phyloP scores from a whole-genome alignment of 2,329 filamentous ascomycete genomes.

The Clonostachys rosea region DNA sequence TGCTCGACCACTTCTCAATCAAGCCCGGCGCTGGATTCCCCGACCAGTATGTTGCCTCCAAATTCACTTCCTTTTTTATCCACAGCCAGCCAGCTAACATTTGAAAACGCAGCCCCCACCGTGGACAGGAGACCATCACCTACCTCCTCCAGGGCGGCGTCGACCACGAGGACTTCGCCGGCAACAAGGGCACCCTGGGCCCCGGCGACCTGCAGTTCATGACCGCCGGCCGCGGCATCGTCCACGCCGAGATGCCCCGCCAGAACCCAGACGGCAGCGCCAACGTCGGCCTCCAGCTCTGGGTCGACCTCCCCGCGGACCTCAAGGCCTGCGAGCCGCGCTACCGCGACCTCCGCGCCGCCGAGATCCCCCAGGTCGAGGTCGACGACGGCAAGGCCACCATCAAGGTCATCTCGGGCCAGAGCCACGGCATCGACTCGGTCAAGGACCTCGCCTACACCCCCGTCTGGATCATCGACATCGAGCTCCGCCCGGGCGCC shows the following conservation, averaged over 20 bases:
- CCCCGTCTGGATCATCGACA: slow-evolving; percentile 91
- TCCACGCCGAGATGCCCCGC: slow-evolving; percentile 93
- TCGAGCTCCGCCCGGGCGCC: slow-evolving; percentile 76
- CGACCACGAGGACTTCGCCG: slow-evolving; percentile 90
- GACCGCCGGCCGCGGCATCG: slow-evolving; percentile 88
- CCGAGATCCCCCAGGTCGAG: slow-evolving; percentile 73
- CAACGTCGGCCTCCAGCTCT: slow-evolving; percentile 88
- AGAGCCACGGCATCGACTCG: slow-evolving; percentile 77
- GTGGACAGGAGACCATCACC: slow-evolving; percentile 84
- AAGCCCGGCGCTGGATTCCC: slow-evolving; percentile 82
- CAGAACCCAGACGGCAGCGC: slow-evolving; percentile 70
- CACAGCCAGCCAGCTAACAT: background rate
- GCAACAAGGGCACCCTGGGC: slow-evolving; percentile 77
- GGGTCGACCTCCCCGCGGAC: slow-evolving; percentile 82
- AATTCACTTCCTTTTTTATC: background rate
- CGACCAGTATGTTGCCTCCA: slow-evolving; percentile 54
- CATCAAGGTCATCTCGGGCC: slow-evolving; percentile 88
- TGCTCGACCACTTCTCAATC: slow-evolving; percentile 91
- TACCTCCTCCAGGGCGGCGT: slow-evolving; percentile 83
- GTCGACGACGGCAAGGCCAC: slow-evolving; percentile 68
- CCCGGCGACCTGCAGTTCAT: slow-evolving; percentile 96
- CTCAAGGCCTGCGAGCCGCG: slow-evolving; percentile 88
- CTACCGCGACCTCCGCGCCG: slow-evolving; percentile 77
- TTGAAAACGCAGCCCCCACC: slow-evolving; percentile 39
- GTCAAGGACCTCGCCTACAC: slow-evolving; percentile 92